phyloP scores from a whole-genome alignment of 805 yeast genomes.

The Metschnikowia lunata region DNA sequence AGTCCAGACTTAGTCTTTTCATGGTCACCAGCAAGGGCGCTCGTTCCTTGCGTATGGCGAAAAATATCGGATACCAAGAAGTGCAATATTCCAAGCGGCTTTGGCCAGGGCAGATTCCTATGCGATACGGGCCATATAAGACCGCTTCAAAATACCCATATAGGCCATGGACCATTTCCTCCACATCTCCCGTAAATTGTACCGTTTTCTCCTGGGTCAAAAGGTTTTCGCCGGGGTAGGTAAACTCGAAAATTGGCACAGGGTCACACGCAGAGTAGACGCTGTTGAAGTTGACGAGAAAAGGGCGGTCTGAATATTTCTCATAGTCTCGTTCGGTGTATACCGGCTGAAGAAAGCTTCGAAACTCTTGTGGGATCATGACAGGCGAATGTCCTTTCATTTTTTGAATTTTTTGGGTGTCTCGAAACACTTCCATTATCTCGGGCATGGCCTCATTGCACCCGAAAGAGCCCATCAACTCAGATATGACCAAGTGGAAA shows the following conservation, averaged over 20 bases:
- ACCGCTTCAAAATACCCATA: slow-evolving; percentile 71
- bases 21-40: slow-evolving; percentile 7
- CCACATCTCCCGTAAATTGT: slow-evolving; percentile 39
- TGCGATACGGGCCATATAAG: slow-evolving; percentile 53
- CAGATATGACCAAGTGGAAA: slow-evolving; percentile 67
- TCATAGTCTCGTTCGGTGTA: slow-evolving; percentile 43
- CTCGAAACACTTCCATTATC: slow-evolving; percentile 38
- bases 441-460: slow-evolving; percentile 91
- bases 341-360: slow-evolving; percentile 63
- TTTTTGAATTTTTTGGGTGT: too few species aligned
- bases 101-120: slow-evolving; percentile 38
- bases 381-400: slow-evolving; percentile 29
- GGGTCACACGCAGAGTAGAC: slow-evolving; percentile 29
- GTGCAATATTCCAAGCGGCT: slow-evolving; percentile 20
- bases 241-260: slow-evolving; percentile 57
- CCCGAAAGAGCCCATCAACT: slow-evolving; percentile 85
- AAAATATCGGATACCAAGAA: slow-evolving; percentile 39
- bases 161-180: slow-evolving; percentile 50
- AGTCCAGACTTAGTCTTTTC: slow-evolving; percentile 8
- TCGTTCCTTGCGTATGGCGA: slow-evolving; percentile 22
- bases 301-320: slow-evolving; percentile 16
- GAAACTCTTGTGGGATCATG: slow-evolving; percentile 46
- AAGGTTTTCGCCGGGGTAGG: slow-evolving; percentile 45
- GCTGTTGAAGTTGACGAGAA: slow-evolving; percentile 19
- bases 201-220: not conserved